Percentiles rank a stretch among this genome's conserved stretches.
Conservation (phyloP, 176 grass and related monocot species). For the Bonia amplexicaulis region DNA sequence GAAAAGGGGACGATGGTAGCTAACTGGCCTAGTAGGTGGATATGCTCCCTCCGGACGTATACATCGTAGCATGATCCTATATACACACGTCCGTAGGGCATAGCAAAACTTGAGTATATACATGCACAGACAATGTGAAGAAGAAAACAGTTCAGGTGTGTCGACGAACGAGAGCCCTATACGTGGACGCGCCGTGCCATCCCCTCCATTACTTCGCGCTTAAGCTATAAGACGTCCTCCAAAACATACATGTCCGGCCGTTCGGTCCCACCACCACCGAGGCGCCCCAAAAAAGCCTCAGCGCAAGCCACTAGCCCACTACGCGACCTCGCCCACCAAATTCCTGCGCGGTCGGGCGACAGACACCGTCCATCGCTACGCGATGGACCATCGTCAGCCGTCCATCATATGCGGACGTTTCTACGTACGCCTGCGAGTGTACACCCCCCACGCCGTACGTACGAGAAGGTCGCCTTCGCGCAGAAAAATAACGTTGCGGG, state of each 20-base stretch:
- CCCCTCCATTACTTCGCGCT: conserved; percentile 32
- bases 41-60: too few species aligned
- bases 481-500: background rate
- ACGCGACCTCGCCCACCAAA: too few species aligned
- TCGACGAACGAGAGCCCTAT: background rate
- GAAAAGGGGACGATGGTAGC: too few species aligned
- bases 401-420: background rate
- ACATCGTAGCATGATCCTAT: too few species aligned
- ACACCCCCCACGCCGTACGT: background rate
- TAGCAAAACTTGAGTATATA: too few species aligned
- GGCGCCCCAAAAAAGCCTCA: too few species aligned
- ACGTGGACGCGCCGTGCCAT: conserved; percentile 13
- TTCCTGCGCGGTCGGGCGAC: background rate
- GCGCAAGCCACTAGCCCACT: too few species aligned
- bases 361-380: background rate
- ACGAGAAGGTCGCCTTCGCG: background rate
- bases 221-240: conserved; percentile 16
- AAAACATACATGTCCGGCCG: background rate
- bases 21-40: too few species aligned
- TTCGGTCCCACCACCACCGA: conserved; percentile 1
- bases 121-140: too few species aligned
- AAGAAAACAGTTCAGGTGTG: too few species aligned
- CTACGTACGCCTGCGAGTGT: too few species aligned
- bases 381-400: background rate
- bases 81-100: too few species aligned